Conservation (phyloP, 2,329 filamentous ascomycete genomes). For the Arthroderma sp. region DNA sequence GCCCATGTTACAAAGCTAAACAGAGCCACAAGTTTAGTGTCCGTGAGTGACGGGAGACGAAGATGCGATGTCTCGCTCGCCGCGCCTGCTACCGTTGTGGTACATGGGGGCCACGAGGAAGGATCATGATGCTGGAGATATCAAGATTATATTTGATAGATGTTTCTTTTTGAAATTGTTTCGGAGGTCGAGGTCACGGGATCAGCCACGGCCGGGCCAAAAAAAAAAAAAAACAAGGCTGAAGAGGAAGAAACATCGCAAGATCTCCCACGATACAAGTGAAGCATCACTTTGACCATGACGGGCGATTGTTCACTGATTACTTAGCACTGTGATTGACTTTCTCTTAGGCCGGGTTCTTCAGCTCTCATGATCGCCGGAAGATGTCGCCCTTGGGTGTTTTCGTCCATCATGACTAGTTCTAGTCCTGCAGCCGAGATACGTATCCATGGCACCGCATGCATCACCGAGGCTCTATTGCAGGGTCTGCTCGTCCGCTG, state of each 20-base stretch:
- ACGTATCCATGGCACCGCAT: background rate
- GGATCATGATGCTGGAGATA: background rate
- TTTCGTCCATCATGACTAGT: background rate
- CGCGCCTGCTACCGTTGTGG: background rate
- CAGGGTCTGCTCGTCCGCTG: background rate
- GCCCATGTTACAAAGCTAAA: background rate
- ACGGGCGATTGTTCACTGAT: background rate
- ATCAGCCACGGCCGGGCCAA: background rate
- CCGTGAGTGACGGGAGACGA: background rate
- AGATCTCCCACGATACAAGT: background rate
- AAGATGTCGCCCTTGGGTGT: background rate
- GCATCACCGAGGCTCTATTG: background rate
- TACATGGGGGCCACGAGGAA: background rate
- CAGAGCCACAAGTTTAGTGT: constrained; percentile 2
- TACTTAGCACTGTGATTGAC: background rate
- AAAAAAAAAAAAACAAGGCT: background rate
- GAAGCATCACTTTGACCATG: background rate
- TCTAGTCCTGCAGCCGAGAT: background rate
- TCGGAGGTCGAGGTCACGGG: background rate
- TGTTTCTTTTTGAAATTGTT: background rate
- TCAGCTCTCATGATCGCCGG: constrained; percentile 3
- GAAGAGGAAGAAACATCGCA: background rate
- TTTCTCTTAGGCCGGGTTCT: background rate
- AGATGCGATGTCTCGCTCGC: background rate
- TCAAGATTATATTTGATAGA: no score